phyloP scores from a whole-genome alignment of 177 flowering plant species.

The Vitis hybrid region DNA sequence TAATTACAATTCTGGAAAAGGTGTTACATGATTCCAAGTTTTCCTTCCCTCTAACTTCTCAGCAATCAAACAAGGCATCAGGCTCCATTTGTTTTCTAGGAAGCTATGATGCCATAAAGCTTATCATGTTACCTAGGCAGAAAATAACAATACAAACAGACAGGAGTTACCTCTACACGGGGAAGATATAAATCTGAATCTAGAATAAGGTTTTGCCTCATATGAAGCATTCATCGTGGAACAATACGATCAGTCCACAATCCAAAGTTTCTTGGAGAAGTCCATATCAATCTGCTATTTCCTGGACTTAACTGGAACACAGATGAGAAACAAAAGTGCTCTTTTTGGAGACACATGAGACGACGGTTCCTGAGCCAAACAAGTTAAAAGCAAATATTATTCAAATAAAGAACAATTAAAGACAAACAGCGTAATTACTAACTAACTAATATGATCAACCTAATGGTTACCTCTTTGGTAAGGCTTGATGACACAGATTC shows the following conservation, averaged over 20 bases:
- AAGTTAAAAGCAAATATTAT: background rate
- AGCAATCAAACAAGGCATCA: too few relatives aligned
- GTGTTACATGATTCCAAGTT: too few relatives aligned
- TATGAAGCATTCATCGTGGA: too few relatives aligned
- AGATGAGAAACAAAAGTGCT: conserved; percentile 58
- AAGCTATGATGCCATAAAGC: too few relatives aligned
- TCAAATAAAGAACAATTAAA: background rate
- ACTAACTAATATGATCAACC: background rate
- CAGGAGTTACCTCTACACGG: too few relatives aligned
- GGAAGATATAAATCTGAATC: too few relatives aligned
- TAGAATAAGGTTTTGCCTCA: too few relatives aligned
- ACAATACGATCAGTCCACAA: conserved; percentile 52
- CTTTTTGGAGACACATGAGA: conserved; percentile 38
- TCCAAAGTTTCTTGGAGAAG: conserved; percentile 73
- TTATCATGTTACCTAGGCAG: too few relatives aligned
- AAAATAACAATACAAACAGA: too few relatives aligned
- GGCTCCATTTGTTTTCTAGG: too few relatives aligned
- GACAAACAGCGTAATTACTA: background rate
- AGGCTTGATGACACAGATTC: conserved; percentile 32
- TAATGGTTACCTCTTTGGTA: conserved; percentile 30
- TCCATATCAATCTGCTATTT: conserved; percentile 79
- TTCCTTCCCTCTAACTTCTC: too few relatives aligned
- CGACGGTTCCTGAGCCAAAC: conserved; percentile 29
- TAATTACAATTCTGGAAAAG: too few relatives aligned
- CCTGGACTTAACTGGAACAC: conserved; percentile 92